These are phyloP conservation scores for Penicillium sp. DNA, from an alignment of 2,329 filamentous ascomycete species.

Conservation along the genomic window DNA sequence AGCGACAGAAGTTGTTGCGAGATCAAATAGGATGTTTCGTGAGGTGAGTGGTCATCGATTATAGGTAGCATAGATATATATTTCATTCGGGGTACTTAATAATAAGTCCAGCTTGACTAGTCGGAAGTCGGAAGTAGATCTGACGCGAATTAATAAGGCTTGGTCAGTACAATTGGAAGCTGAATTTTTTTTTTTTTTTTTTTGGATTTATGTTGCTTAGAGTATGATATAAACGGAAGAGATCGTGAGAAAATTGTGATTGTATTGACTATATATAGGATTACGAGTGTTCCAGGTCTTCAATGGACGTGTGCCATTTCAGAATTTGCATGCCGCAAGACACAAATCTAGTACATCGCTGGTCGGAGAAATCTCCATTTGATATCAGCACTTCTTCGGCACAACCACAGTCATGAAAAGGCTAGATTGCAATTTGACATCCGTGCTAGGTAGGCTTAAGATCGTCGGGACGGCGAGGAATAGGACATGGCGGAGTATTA, in stretches of 20 bases:
- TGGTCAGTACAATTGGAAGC: too few species aligned
- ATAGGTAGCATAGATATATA: too few species aligned
- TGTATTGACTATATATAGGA: background rate
- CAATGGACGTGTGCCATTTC: slow-evolving; percentile 51
- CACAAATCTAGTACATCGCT: slow-evolving; percentile 52
- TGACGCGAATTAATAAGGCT: too few species aligned
- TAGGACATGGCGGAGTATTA: slow-evolving; percentile 27
- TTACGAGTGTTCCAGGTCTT: slow-evolving; percentile 46
- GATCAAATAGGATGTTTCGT: too few species aligned
- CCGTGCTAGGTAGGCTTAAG: slow-evolving; percentile 69
- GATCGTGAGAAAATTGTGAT: background rate
- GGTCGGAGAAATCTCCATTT: slow-evolving; percentile 34
- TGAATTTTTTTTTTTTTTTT: too few species aligned
- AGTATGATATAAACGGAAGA: background rate
- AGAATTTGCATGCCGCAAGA: slow-evolving; percentile 30
- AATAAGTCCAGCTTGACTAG: too few species aligned
- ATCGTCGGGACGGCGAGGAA: background rate
- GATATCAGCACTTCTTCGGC: slow-evolving; percentile 99
- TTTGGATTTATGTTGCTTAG: slow-evolving; percentile 39
- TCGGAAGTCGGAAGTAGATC: too few species aligned
- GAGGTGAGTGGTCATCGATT: too few species aligned
- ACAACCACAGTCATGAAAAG: slow-evolving; percentile 83
- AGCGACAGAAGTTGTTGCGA: too few species aligned
- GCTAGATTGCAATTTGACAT: slow-evolving; percentile 99
- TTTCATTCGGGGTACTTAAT: too few species aligned